Conservation (phyloP, 768 basidiomycete genomes). For the Termitomyces bulborhizus region DNA sequence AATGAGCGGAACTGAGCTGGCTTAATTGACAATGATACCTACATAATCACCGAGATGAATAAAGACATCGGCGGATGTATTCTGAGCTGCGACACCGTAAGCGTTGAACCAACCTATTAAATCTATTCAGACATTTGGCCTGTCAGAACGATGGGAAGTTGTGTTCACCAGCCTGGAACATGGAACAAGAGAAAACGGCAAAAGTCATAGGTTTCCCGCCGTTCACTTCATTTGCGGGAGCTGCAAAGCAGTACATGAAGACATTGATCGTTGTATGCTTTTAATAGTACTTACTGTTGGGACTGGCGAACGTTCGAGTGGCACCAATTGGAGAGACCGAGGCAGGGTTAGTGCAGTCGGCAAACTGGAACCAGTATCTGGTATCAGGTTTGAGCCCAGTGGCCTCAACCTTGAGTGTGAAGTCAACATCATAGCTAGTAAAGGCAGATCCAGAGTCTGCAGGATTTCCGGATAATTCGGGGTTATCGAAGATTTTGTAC, state of each 20-base stretch:
- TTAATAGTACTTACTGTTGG: not conserved
- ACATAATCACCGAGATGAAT: slow-evolving; percentile 54
- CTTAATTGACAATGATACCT: not conserved
- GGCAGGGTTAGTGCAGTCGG: slow-evolving; percentile 43
- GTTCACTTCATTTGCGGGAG: slow-evolving; percentile 40
- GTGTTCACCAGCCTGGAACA: slow-evolving; percentile 39
- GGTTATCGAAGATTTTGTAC: slow-evolving; percentile 35
- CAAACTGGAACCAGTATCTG: slow-evolving; percentile 37
- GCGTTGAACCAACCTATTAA: slow-evolving; percentile 40
- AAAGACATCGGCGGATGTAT: slow-evolving; percentile 41
- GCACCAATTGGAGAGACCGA: slow-evolving; percentile 40
- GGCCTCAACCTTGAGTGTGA: slow-evolving; percentile 58
- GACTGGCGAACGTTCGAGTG: slow-evolving; percentile 33
- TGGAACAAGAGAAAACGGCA: slow-evolving; percentile 57
- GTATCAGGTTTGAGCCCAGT: slow-evolving; percentile 42
- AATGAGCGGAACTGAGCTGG: not conserved
- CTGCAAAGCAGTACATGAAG: not conserved
- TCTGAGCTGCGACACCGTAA: slow-evolving; percentile 45
- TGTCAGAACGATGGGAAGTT: not conserved
- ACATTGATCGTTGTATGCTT: not conserved
- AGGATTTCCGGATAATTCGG: slow-evolving; percentile 25
- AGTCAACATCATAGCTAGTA: slow-evolving; percentile 54
- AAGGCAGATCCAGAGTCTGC: slow-evolving; percentile 41
- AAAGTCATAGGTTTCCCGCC: slow-evolving; percentile 46
- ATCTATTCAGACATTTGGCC: not conserved